Evolutionary conservation across 768 basidiomycete genomes (phyloP), one percentile per base, ranked within the genome.

Genomic region (Mycena galopus): DNA sequence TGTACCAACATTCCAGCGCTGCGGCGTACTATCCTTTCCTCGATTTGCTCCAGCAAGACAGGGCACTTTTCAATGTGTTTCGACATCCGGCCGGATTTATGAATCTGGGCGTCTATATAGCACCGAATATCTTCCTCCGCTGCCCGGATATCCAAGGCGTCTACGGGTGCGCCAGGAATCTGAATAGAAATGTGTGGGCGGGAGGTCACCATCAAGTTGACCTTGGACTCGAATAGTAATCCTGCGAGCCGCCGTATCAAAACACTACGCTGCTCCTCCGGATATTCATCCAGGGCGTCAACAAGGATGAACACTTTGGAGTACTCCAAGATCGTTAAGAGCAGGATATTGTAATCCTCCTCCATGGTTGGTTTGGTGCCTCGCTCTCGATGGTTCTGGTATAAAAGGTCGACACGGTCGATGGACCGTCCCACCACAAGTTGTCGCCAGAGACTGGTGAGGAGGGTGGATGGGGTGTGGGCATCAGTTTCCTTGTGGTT

Each of bases 281-380:
- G 60, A 33, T 69, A 69, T 56, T 69, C 67, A 56, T 69, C 67
- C 32, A 69, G 33, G 2, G 67, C 67, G 39, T 69, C 67, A 10
- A 69, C n/a, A 10, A 69, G 14, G 27, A 69, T 53, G 37, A 23
- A 69, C 0, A 62, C 60, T 29, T 39, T 69, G 21, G 42, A 59
- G 56, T 51, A 60, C 19, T 51, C 35, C 0, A 44, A 11, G 27
- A 57, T 44, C 0, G 19, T 51, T 9, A 37, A 55, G 3, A 27
- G 6, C 10, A 69, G 67, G 21, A 69, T 17, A 11, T 21, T 19
- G 32, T 55, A 4, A n/a, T 30, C 51, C 2, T 69, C 60, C 5
- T 51, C 23, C 3, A 69, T 2, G 3, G 59, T 51, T 21, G 51
- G 29, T 3, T 29, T 30, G 14, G 67, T 69, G n/a, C 60, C 3